Percentiles rank a stretch among this genome's conserved stretches.
These are phyloP conservation scores for Candida gorgasii DNA, from an alignment of 805 yeast genomes.

Conservation along the genomic window DNA sequence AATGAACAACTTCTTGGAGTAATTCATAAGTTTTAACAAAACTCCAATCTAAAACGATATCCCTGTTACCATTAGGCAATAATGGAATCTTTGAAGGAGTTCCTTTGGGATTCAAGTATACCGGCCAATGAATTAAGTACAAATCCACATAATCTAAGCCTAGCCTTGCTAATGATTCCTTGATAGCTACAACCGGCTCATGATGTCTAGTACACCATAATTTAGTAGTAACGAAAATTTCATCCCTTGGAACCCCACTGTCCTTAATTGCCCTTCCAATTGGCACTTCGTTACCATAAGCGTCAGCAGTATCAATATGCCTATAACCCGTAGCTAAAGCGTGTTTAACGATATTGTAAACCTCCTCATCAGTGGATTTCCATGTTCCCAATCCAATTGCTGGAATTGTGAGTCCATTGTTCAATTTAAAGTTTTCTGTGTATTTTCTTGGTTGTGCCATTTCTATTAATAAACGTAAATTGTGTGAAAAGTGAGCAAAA, in stretches of 20 bases:
- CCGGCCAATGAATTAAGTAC: slow-evolving; percentile 83
- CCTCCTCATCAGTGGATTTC: slow-evolving; percentile 59
- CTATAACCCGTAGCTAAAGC: slow-evolving; percentile 67
- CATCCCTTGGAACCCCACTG: slow-evolving; percentile 63
- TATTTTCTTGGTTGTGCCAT: slow-evolving; percentile 11
- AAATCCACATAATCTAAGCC: slow-evolving; percentile 78
- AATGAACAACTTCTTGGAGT: slow-evolving; percentile 58
- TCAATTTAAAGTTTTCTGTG: slow-evolving; percentile 26
- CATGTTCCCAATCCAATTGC: slow-evolving; percentile 76
- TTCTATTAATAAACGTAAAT: no score
- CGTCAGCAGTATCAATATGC: slow-evolving; percentile 78
- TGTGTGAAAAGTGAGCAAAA: no score
- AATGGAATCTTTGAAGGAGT: slow-evolving; percentile 34
- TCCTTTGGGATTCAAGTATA: slow-evolving; percentile 39
- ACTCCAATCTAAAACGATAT: slow-evolving; percentile 30
- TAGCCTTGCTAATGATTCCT: slow-evolving; percentile 59
- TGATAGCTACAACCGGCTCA: slow-evolving; percentile 53
- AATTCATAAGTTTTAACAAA: slow-evolving; percentile 54
- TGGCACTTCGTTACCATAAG: slow-evolving; percentile 64
- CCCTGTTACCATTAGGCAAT: slow-evolving; percentile 37
- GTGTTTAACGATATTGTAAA: slow-evolving; percentile 51
- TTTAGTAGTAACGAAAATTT: slow-evolving; percentile 72
- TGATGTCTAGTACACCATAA: slow-evolving; percentile 58
- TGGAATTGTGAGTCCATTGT: slow-evolving; percentile 64
- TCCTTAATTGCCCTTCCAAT: slow-evolving; percentile 59